These are phyloP conservation scores for Wickerhamiella dianesei DNA, from an alignment of 805 yeast species.

Conservation along the genomic window DNA sequence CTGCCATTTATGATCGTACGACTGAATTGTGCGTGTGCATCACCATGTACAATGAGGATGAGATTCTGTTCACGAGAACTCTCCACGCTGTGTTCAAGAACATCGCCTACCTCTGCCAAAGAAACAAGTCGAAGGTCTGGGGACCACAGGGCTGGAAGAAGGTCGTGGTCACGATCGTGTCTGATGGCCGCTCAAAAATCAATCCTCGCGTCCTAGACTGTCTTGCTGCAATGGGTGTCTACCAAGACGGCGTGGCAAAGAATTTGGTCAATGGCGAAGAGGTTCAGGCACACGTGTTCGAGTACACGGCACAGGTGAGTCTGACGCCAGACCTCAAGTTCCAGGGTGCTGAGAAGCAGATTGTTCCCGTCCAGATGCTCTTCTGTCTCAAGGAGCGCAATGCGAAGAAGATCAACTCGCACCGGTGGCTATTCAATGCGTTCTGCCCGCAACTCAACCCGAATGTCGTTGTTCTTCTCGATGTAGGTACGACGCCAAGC, in stretches of 20 bases:
- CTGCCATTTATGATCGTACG: constrained; percentile 63
- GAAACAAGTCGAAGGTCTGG: constrained; percentile 79
- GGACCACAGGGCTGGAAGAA: constrained; percentile 96
- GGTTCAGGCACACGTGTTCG: constrained; percentile 89
- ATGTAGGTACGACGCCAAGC: constrained; percentile 97
- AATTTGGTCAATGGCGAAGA: constrained; percentile 83
- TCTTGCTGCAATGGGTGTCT: constrained; percentile 88
- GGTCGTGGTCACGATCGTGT: constrained; percentile 76
- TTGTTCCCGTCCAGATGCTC: constrained; percentile 84
- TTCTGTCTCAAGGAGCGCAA: constrained; percentile 89
- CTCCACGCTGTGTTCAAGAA: constrained; percentile 90
- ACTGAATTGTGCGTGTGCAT: constrained; percentile 85
- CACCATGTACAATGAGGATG: constrained; percentile 97
- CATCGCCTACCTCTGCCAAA: constrained; percentile 70
- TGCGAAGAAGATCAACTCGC: constrained; percentile 89
- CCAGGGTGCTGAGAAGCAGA: constrained; percentile 70
- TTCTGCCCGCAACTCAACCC: constrained; percentile 88
- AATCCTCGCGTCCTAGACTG: constrained; percentile 74
- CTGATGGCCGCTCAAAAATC: constrained; percentile 90
- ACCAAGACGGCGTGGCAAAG: constrained; percentile 94
- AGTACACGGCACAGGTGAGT: constrained; percentile 90
- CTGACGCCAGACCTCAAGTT: constrained; percentile 80
- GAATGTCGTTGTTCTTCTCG: constrained; percentile 73
- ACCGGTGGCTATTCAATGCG: constrained; percentile 94
- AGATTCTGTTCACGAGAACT: constrained; percentile 76